phyloP scores from a whole-genome alignment of 1,284 basidiomycete species.

The Cryptococcus deneoformans region DNA sequence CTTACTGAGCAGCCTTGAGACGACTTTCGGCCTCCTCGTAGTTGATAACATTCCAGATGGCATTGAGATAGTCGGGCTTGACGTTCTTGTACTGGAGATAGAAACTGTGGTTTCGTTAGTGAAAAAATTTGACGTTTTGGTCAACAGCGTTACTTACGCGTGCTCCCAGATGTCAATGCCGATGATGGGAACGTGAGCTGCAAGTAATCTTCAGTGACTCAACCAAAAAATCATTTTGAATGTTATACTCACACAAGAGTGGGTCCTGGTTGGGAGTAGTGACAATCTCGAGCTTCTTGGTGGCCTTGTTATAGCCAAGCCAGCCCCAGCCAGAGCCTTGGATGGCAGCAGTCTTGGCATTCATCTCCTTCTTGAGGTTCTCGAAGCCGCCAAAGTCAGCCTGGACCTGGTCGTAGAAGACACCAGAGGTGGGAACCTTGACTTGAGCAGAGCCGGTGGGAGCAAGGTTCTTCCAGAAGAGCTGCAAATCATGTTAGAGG shows the following conservation, averaged over 20 bases:
- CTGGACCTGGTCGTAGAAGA: slow-evolving; percentile 76
- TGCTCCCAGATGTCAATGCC: slow-evolving; percentile 91
- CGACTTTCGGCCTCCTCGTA: slow-evolving; percentile 83
- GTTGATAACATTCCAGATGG: slow-evolving; percentile 91
- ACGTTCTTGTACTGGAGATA: slow-evolving; percentile 91
- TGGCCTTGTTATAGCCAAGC: slow-evolving; percentile 74
- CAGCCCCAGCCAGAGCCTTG: slow-evolving; percentile 99
- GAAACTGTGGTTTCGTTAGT: slow-evolving; percentile 36
- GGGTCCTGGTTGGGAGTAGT: slow-evolving; percentile 98
- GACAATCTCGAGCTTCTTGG: slow-evolving; percentile 78
- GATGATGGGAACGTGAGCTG: slow-evolving; percentile 82
- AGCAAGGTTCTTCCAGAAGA: slow-evolving; percentile 97
- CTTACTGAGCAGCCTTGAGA: slow-evolving; percentile 56
- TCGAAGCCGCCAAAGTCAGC: slow-evolving; percentile 81
- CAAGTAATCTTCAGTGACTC: neutral
- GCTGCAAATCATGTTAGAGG: slow-evolving; percentile 65
- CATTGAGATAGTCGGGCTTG: slow-evolving; percentile 83
- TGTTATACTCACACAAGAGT: slow-evolving; percentile 58
- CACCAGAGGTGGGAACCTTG: slow-evolving; percentile 62
- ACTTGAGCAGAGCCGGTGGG: slow-evolving; percentile 61
- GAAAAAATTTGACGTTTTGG: neutral
- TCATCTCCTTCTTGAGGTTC: slow-evolving; percentile 71
- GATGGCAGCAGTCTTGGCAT: slow-evolving; percentile 83
- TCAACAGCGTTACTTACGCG: slow-evolving; percentile 14
- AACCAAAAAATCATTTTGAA: neutral